A percentile compares a stretch with the other conserved stretches of the same genome.
phyloP scores from a whole-genome alignment of 2,329 filamentous ascomycete species.

The Colletotrichum chlorophyti region DNA sequence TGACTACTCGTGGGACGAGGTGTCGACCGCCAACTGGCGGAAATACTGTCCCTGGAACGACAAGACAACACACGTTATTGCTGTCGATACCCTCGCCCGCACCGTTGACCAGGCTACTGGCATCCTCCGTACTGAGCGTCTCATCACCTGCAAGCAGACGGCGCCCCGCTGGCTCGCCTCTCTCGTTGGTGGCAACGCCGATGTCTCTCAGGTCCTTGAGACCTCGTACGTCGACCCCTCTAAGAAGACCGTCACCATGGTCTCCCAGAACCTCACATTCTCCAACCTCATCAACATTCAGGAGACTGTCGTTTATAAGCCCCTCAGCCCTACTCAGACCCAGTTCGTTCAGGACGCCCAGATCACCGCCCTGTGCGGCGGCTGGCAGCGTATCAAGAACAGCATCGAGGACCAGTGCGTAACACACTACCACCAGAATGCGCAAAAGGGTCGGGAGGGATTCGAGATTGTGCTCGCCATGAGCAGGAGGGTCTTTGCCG shows the following conservation, averaged over 20 bases:
- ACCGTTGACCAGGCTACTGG: conserved; percentile 61
- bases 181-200: conserved; percentile 71
- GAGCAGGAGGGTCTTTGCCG: conserved; percentile 88
- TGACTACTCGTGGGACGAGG: conserved; percentile 98
- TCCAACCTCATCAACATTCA: conserved; percentile 89
- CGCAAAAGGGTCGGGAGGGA: conserved; percentile 86
- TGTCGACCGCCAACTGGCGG: conserved; percentile 96
- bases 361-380: conserved; percentile 92
- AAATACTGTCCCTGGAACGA: conserved; percentile 99
- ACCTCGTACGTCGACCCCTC: conserved; percentile 90
- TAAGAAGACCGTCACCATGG: conserved; percentile 91
- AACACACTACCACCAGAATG: conserved; percentile 90
- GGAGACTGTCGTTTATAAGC: conserved; percentile 89
- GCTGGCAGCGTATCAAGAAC: conserved; percentile 97
- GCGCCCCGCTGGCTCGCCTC: conserved; percentile 82
- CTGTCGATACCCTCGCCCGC: conserved; percentile 90
- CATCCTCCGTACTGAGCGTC: conserved; percentile 66
- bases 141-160: conserved; percentile 67
- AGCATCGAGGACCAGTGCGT: conserved; percentile 93
- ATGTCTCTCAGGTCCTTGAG: conserved; percentile 91
- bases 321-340: conserved; percentile 66
- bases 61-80: conserved; percentile 94
- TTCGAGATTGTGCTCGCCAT: conserved; percentile 96
- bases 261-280: conserved; percentile 93
- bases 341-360: conserved; percentile 88